A percentile compares a stretch with the other conserved stretches of the same genome.
These are phyloP conservation scores for Lentinula lateritia DNA, from an alignment of 768 basidiomycete species.

Conservation along the genomic window DNA sequence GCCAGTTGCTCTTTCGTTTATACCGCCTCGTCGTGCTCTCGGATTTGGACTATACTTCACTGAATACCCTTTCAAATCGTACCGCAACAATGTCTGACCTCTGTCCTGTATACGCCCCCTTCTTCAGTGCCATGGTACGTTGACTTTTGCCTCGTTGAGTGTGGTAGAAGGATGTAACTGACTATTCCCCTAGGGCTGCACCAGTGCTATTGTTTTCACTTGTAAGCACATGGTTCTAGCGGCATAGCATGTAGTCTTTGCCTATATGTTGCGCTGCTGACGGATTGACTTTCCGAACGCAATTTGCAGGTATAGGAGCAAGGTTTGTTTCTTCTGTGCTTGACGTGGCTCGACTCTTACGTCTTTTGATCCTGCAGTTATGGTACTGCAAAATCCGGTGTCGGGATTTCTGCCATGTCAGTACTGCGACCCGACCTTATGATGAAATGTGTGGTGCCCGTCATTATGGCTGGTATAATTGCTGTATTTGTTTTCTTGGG, in stretches of 20 bases:
- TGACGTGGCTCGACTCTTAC: constrained; percentile 8
- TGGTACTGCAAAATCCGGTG: constrained; percentile 98
- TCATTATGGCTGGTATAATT: constrained; percentile 99
- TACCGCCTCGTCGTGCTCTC: background rate
- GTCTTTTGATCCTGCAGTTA: constrained; percentile 49
- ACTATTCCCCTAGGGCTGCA: constrained; percentile 68
- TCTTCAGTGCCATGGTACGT: constrained; percentile 94
- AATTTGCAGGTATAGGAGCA: constrained; percentile 67
- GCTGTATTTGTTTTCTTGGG: constrained; percentile 57
- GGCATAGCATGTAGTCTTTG: background rate
- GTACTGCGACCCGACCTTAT: constrained; percentile 93
- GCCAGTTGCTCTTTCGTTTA: background rate
- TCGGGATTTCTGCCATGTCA: constrained; percentile 96
- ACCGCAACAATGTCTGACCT: constrained; percentile 60
- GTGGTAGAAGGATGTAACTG: background rate
- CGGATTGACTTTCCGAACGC: background rate
- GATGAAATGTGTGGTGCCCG: constrained; percentile 97
- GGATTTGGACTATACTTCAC: background rate
- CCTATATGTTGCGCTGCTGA: background rate
- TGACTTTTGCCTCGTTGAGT: background rate
- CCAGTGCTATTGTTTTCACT: constrained; percentile 95
- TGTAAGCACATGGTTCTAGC: constrained; percentile 49
- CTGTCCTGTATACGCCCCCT: constrained; percentile 94
- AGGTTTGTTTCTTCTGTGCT: constrained; percentile 45
- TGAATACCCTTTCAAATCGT: background rate